Evolutionary conservation across 257 asterid genomes (phyloP).

Genomic region (Nicotiana noctiflora): DNA sequence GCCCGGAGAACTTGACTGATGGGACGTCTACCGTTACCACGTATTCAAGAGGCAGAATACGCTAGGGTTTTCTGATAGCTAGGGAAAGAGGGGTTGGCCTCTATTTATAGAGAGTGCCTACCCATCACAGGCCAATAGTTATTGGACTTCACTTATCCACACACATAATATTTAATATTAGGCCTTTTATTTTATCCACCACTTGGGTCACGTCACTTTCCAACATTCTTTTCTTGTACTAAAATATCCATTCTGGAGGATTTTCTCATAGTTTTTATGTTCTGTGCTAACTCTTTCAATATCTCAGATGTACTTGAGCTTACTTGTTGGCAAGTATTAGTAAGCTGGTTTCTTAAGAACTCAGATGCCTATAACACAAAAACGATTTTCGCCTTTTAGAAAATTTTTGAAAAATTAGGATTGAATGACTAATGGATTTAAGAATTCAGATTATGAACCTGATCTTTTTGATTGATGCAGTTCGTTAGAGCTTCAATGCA

Average conservation of each 20-base stretch:
- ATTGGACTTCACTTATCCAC: no score
- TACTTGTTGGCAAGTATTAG: slow-evolving; percentile 16
- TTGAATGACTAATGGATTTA: not conserved
- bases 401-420: no score
- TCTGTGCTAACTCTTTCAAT: slow-evolving; percentile 20
- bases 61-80: no score
- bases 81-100: no score
- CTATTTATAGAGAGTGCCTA: no score
- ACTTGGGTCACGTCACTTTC: no score
- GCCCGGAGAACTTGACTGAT: no score
- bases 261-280: slow-evolving; percentile 23
- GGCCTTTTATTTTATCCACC: no score
- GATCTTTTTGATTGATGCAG: slow-evolving; percentile 14
- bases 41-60: no score
- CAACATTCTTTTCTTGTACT: slow-evolving; percentile 26
- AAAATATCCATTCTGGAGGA: slow-evolving; percentile 17
- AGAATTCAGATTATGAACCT: slow-evolving; percentile 14
- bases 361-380: slow-evolving; percentile 13
- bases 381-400: not conserved
- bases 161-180: no score
- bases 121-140: no score
- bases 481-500: slow-evolving; percentile 32
- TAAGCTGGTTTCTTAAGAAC: slow-evolving; percentile 12
- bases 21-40: no score
- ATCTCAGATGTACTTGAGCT: slow-evolving; percentile 19